Percentiles rank a stretch among this genome's conserved stretches.
These are phyloP conservation scores for Saprolegnia diclina DNA, from an alignment of 352 stramenopile species.

Conservation along the genomic window DNA sequence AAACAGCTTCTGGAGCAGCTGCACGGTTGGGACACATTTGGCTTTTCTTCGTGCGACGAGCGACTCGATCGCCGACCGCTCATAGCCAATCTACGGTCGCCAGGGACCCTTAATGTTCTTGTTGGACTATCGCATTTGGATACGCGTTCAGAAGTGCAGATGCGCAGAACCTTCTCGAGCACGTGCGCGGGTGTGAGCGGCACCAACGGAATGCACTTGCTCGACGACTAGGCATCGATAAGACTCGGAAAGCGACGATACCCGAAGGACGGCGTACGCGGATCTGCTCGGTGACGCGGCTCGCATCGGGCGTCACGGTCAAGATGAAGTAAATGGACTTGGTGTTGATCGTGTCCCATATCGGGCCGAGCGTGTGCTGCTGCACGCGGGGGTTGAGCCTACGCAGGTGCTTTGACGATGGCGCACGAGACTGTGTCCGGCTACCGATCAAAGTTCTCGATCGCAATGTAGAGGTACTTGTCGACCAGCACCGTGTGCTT, in stretches of 20 bases:
- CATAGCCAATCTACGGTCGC: constrained; percentile 50
- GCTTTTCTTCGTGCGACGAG: constrained; percentile 33
- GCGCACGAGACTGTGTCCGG: neutral
- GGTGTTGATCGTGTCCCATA: constrained; percentile 41
- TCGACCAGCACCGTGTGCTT: constrained; percentile 25
- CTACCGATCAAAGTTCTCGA: constrained; percentile 60
- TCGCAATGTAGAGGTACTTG: constrained; percentile 36
- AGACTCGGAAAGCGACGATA: neutral
- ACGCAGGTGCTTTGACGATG: neutral
- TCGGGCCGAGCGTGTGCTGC: constrained; percentile 55
- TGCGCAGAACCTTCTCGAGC: constrained; percentile 45
- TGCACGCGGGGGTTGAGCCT: constrained; percentile 54
- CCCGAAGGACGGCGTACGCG: constrained; percentile 29
- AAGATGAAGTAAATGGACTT: constrained; percentile 56
- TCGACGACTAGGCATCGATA: constrained; percentile 11
- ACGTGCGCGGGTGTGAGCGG: constrained; percentile 40
- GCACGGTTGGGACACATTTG: constrained; percentile 41
- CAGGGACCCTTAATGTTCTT: neutral
- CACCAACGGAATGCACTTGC: constrained; percentile 33
- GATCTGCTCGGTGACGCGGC: constrained; percentile 57
- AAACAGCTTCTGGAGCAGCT: constrained; percentile 47
- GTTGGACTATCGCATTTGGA: neutral
- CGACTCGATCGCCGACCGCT: constrained; percentile 48
- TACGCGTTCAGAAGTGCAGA: constrained; percentile 48
- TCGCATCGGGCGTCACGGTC: constrained; percentile 44